Percentiles rank a stretch among this genome's conserved stretches.
phyloP scores from a whole-genome alignment of 2,329 filamentous ascomycete species.

The Diaporthe capsici region DNA sequence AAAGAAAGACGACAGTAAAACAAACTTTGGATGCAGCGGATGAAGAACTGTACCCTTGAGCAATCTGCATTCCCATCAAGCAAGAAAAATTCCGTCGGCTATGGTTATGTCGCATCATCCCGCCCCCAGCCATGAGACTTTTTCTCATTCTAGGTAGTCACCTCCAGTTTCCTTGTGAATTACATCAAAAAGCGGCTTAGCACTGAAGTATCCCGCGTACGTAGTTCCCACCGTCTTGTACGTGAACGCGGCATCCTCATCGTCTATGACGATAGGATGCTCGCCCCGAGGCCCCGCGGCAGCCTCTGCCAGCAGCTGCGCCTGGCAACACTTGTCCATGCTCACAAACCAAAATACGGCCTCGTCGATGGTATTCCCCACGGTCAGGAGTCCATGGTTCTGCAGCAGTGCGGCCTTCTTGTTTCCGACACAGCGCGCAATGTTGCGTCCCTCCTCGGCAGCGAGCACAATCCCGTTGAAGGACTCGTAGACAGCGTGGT shows the following conservation, averaged over 20 bases:
- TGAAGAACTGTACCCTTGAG: background rate
- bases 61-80: background rate
- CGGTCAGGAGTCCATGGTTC: slow-evolving; percentile 69
- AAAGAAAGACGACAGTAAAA: background rate
- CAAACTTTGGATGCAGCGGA: background rate
- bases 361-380: slow-evolving; percentile 63
- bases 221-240: slow-evolving; percentile 75
- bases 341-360: slow-evolving; percentile 69
- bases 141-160: slow-evolving; percentile 35
- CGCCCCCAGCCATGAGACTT: background rate
- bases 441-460: slow-evolving; percentile 63
- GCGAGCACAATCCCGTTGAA: slow-evolving; percentile 65
- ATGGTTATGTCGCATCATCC: background rate
- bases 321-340: slow-evolving; percentile 63
- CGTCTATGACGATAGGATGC: slow-evolving; percentile 75
- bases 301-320: slow-evolving; percentile 68
- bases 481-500: slow-evolving; percentile 56
- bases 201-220: slow-evolving; percentile 77
- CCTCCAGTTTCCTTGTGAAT: slow-evolving; percentile 41
- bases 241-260: slow-evolving; percentile 78
- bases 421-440: slow-evolving; percentile 61
- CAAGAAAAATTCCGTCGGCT: background rate
- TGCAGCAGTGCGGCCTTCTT: slow-evolving; percentile 67
- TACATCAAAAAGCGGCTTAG: slow-evolving; percentile 79
- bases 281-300: slow-evolving; percentile 73